Conservation (phyloP, 306 rosid genomes). For the Ochetophila trinervis region DNA sequence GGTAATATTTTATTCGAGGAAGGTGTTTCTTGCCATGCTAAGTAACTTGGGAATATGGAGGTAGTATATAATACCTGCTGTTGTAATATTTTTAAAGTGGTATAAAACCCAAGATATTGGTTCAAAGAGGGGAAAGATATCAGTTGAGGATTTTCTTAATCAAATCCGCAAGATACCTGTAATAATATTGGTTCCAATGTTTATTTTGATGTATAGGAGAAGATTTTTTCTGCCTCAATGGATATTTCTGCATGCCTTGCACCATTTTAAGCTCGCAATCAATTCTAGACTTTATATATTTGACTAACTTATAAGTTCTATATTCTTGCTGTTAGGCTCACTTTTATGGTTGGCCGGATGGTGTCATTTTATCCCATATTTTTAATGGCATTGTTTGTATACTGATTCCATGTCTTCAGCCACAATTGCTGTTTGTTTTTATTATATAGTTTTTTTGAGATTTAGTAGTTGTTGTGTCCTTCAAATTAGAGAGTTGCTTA, state of each 20-base stretch:
- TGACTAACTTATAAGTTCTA: no score
- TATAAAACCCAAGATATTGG: conserved; percentile 94
- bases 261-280: not conserved
- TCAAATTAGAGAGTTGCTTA: no score
- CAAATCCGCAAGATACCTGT: conserved; percentile 63
- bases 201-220: not conserved
- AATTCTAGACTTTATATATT: not conserved
- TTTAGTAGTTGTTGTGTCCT: no score
- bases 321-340: not conserved
- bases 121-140: conserved; percentile 80
- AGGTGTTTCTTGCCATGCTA: not conserved
- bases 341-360: not conserved
- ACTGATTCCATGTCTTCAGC: no score
- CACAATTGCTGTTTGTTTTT: no score
- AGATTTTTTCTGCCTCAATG: not conserved
- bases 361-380: no score
- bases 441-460: no score
- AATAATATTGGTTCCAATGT: not conserved
- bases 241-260: not conserved
- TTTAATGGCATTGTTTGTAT: no score
- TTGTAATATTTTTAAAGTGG: conserved; percentile 44
- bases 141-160: conserved; percentile 86
- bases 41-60: conserved; percentile 2
- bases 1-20: conserved; percentile 36
- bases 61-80: conserved; percentile 5